phyloP scores from a whole-genome alignment of 768 basidiomycete species.

The Amyloporia xantha region DNA sequence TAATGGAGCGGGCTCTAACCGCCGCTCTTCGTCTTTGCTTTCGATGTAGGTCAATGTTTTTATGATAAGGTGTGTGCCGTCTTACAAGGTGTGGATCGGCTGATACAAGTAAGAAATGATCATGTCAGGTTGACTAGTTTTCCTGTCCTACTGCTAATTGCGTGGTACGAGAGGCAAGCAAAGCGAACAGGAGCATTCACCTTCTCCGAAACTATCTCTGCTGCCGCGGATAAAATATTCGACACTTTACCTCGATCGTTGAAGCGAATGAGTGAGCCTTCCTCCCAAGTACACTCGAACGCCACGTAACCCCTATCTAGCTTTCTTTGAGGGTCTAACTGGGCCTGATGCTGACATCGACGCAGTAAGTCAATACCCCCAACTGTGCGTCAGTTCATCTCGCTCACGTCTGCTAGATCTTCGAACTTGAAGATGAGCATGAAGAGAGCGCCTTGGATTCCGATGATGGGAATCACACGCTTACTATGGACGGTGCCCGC shows the following conservation, averaged over 20 bases:
- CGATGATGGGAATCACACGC: constrained; percentile 27
- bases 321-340: constrained; percentile 73
- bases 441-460: constrained; percentile 54
- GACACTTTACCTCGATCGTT: constrained; percentile 74
- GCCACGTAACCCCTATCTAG: constrained; percentile 31
- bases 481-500: constrained; percentile 18
- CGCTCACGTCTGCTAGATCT: constrained; percentile 43
- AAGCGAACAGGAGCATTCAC: constrained; percentile 57
- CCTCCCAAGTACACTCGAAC: neutral
- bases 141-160: constrained; percentile 74
- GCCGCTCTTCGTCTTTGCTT: constrained; percentile 10
- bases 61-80: constrained; percentile 57
- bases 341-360: constrained; percentile 71
- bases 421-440: constrained; percentile 69
- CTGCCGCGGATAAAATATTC: constrained; percentile 59
- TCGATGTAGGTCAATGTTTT: constrained; percentile 74
- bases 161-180: constrained; percentile 81
- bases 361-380: constrained; percentile 37
- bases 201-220: constrained; percentile 67
- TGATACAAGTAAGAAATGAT: neutral
- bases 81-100: neutral
- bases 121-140: constrained; percentile 65
- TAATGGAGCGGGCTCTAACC: too few species aligned
- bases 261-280: constrained; percentile 63
- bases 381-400: neutral